Evolutionary conservation across 805 yeast genomes (phyloP), one percentile per base, ranked within the genome.

Genomic region (Brettanomyces anomalus): DNA sequence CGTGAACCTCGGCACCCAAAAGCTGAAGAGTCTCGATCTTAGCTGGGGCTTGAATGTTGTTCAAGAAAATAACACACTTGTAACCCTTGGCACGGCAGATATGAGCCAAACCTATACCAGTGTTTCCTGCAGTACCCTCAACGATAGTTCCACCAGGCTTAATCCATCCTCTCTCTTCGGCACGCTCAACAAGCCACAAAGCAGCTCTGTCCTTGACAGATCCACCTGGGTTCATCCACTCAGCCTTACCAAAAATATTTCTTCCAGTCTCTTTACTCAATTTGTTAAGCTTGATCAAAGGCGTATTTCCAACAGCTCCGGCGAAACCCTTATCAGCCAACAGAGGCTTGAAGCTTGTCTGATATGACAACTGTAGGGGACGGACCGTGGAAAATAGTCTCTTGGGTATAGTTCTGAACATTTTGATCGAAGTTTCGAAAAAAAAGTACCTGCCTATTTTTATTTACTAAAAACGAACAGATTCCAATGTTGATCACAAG

Each of bases 51-150:
- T 86, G 96, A 2, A 95, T 85, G 62, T 87, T 77, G 46, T 96
- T 96, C 88, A 87, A 87, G 68, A 85, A 87, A 46, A 88, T 84
- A 42, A 87, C 79, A 61, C 94, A 79, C 47, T 81, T 76, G 68
- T 87, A 87, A 33, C 95, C 95, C 52, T 81, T 77, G 39, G 90
- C 76, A 33, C 95, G 70, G 60, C 95, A 85, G 39, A 81, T 78
- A 55, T 74, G 80, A 4, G 96, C 96, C 43, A 87, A 67, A 1
- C 96, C 96, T 52, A 87, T 88, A 26, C 96, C 96, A 15, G 96
- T 87, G 65, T 87, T 87, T 36, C 96, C 96, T 3, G 96, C 96
- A n/a, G 96, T 86, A 13, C 96, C 95, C 62, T 87, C 96, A 20
- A 87, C 88, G 26, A 87, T 76, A 1, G 95, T 87, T 30, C 94